Evolutionary conservation across 2,329 filamentous ascomycete genomes (phyloP).

Genomic region (Amauroascus verrucosus): DNA sequence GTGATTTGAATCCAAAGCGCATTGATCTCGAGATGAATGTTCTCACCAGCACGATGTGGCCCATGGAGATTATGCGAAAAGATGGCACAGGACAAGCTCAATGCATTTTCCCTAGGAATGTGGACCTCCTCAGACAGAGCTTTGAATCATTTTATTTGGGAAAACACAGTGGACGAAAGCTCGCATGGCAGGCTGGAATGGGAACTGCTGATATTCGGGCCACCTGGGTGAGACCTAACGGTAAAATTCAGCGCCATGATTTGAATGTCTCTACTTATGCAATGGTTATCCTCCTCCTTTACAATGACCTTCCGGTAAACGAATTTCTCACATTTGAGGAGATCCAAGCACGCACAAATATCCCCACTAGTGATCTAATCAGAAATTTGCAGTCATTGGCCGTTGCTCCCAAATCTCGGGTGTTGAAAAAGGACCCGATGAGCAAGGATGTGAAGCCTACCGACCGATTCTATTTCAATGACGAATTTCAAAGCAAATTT

Average conservation of each 20-base stretch:
- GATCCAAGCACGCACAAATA: conserved; percentile 72
- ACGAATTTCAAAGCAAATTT: conserved; percentile 68
- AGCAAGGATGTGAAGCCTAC: conserved; percentile 65
- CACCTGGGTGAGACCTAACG: conserved; percentile 59
- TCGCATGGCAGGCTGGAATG: conserved; percentile 70
- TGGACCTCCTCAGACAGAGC: conserved; percentile 66
- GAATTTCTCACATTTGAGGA: conserved; percentile 56
- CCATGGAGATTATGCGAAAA: conserved; percentile 66
- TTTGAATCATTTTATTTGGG: conserved; percentile 83
- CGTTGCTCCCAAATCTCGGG: conserved; percentile 69
- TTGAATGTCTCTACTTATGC: conserved; percentile 85
- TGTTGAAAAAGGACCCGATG: conserved; percentile 70
- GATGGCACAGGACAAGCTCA: conserved; percentile 37
- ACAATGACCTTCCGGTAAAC: conserved; percentile 60
- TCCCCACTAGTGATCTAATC: conserved; percentile 61
- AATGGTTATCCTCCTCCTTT: conserved; percentile 80
- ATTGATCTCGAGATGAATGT: conserved; percentile 77
- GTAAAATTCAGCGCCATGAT: conserved; percentile 71
- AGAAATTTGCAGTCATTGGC: conserved; percentile 72
- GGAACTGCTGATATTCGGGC: conserved; percentile 82
- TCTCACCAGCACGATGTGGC: conserved; percentile 91
- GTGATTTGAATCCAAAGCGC: conserved; percentile 48
- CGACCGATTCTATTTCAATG: conserved; percentile 75
- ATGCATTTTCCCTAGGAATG: conserved; percentile 64
- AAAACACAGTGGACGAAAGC: conserved; percentile 75